A percentile compares a stretch with the other conserved stretches of the same genome.
phyloP scores from a whole-genome alignment of 1,284 basidiomycete species.

The Boletus calvinii region DNA sequence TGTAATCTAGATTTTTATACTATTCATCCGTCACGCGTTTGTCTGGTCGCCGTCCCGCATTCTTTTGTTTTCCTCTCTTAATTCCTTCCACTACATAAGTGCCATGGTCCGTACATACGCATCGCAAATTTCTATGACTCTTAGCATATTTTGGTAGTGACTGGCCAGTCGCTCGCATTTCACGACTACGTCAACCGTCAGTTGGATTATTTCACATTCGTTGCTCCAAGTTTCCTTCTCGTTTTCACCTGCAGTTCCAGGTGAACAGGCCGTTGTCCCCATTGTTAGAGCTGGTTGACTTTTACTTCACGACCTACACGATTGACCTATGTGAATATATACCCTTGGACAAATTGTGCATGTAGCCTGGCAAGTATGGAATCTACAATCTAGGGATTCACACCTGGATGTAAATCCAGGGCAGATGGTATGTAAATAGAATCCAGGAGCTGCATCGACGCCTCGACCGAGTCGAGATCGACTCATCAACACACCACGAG shows the following conservation, averaged over 20 bases:
- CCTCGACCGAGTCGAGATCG: neutral
- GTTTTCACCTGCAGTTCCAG: neutral
- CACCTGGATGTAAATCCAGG: slow-evolving; percentile 1
- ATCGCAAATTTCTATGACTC: slow-evolving; percentile 17
- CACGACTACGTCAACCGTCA: slow-evolving; percentile 3
- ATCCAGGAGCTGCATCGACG: neutral
- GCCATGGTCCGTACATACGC: slow-evolving; percentile 20
- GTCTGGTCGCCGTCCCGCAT: slow-evolving; percentile 20
- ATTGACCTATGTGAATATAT: slow-evolving; percentile 5
- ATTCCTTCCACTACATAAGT: slow-evolving; percentile 11
- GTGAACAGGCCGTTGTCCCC: neutral
- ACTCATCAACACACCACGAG: neutral
- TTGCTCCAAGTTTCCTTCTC: slow-evolving; percentile 1
- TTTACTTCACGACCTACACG: slow-evolving; percentile 3
- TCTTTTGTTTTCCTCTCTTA: slow-evolving; percentile 17
- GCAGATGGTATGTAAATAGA: neutral
- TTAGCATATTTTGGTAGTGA: slow-evolving; percentile 13
- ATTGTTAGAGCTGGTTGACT: neutral
- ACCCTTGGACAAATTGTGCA: neutral
- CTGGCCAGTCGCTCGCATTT: slow-evolving; percentile 4
- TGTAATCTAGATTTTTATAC: slow-evolving; percentile 39
- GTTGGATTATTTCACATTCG: slow-evolving; percentile 9
- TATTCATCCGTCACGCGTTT: slow-evolving; percentile 20
- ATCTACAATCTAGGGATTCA: slow-evolving; percentile 2
- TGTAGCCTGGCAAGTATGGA: neutral